Base-by-base conservation (phyloP, 164 flowering plant species). In the Hamamelis virginiana region DNA sequence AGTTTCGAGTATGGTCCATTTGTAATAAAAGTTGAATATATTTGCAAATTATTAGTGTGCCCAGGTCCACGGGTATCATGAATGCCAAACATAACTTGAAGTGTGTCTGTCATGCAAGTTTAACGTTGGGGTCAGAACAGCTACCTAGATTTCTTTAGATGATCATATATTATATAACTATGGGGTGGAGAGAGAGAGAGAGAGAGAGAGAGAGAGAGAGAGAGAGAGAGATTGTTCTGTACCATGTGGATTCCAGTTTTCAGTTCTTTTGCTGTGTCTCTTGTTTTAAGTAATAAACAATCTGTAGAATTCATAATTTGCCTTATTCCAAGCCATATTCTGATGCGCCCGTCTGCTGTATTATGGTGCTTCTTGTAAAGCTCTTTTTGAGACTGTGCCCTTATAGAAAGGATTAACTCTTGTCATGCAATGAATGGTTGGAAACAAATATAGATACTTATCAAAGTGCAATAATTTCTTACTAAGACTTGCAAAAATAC, bases 221-320 rank as follows among this genome's bases (percentile, higher is more conserved):
- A 63, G 59, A 46, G 64, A 48, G 45, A 65, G 56, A 57, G 22
- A 51, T n/a, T 21, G 46, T 55, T 22, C 12, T 21, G 28, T 80
- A 93, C 97, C 97, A 91, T 93, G 77, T 93, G 96, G 73, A 93
- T 93, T 71, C 98, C 98, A 26, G 97, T 93, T 43, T 78, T 72
- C 65, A 91, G 81, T 74, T 91, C 86, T 70, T 77, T 79, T 5
- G 98, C 93, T 9, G 73, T 48, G 28, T 93, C 88, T 73, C 90
- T 83, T 4, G 98, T 91, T 74, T 85, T 84, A 59, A 80, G 72
- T 9, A 93, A 83, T 50, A 93, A 77, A 5, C 74, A 81, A 72
- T 91, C 92, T 59, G 96, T 91, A 23, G 96, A 80, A 75, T 92
- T 93, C 98, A 93, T 93, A 44, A 88, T 89, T 77, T 91, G 96